These are phyloP conservation scores for Clarireedia paspali DNA, from an alignment of 2,329 filamentous ascomycete species.

Conservation along the genomic window DNA sequence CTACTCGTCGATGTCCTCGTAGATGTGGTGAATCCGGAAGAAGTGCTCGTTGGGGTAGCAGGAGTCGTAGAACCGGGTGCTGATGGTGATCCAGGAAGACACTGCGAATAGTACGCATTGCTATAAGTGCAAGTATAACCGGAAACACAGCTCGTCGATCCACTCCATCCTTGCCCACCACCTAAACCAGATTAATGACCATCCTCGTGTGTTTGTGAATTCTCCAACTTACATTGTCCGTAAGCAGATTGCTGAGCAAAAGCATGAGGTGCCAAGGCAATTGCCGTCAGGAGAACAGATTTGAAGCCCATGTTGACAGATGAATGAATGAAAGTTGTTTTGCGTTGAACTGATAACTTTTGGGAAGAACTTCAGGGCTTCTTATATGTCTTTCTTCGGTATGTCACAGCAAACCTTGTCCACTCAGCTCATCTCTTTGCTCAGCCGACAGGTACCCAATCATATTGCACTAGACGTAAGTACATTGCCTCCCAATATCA, in stretches of 20 bases:
- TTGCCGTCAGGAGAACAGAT: conserved; percentile 23
- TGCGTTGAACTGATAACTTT: background rate
- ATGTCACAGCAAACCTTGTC: background rate
- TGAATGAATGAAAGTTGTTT: conserved; percentile 7
- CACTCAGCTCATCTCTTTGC: background rate
- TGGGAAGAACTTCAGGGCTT: background rate
- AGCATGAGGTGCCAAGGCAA: conserved; percentile 25
- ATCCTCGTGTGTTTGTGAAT: background rate
- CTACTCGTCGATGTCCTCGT: conserved; percentile 9
- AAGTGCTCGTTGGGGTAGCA: background rate
- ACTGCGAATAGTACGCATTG: conserved; percentile 26
- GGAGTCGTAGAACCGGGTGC: conserved; percentile 15
- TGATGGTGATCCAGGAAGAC: conserved; percentile 21
- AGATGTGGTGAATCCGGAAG: conserved; percentile 10
- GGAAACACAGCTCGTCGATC: conserved; percentile 23
- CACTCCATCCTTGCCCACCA: conserved; percentile 23
- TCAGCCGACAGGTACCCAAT: background rate
- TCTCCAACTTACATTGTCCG: conserved; percentile 23
- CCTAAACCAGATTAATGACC: conserved; percentile 13
- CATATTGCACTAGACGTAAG: background rate
- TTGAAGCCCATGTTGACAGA: conserved; percentile 22
- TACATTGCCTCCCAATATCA: background rate
- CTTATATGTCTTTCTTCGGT: conserved; percentile 1
- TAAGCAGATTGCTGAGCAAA: conserved; percentile 22
- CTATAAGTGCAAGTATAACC: conserved; percentile 22